Evolutionary conservation across 2,329 filamentous ascomycete species (phyloP).

Genomic region (Fusarium equiseti): DNA sequence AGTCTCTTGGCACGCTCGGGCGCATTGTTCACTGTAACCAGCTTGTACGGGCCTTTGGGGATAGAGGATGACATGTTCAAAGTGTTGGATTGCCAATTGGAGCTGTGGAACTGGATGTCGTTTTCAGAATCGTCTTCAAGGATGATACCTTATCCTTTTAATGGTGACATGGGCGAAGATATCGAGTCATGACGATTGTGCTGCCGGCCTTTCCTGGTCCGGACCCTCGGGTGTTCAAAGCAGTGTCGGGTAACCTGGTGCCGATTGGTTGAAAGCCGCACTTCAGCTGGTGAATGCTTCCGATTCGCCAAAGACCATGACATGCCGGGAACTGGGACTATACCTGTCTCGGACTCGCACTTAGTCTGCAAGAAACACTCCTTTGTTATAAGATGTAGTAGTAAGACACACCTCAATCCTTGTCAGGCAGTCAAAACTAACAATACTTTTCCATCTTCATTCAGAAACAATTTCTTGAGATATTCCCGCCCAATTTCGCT

Average conservation of each 20-base stretch:
- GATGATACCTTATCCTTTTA: not conserved
- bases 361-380: not conserved
- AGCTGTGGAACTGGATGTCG: not conserved
- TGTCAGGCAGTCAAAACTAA: not conserved
- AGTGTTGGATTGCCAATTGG: not conserved
- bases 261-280: not conserved
- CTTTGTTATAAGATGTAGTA: not conserved
- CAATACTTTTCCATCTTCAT: not conserved
- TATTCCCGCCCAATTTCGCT: not conserved
- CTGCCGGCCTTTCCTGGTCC: not conserved
- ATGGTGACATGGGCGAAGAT: not conserved
- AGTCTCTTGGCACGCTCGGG: constrained; percentile 73
- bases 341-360: not conserved
- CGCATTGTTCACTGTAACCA: constrained; percentile 76
- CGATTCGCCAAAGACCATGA: not conserved
- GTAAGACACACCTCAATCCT: not conserved
- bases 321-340: not conserved
- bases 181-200: not conserved
- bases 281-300: not conserved
- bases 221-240: not conserved
- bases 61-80: not conserved
- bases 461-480: not conserved
- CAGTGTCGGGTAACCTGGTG: not conserved
- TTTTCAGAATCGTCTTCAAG: not conserved
- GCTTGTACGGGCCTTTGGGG: constrained; percentile 70